A percentile compares a stretch with the other conserved stretches of the same genome.
Evolutionary conservation across 192 early-diverging fungal genomes (phyloP).

Genomic region (Entophlyctis helioformis): DNA sequence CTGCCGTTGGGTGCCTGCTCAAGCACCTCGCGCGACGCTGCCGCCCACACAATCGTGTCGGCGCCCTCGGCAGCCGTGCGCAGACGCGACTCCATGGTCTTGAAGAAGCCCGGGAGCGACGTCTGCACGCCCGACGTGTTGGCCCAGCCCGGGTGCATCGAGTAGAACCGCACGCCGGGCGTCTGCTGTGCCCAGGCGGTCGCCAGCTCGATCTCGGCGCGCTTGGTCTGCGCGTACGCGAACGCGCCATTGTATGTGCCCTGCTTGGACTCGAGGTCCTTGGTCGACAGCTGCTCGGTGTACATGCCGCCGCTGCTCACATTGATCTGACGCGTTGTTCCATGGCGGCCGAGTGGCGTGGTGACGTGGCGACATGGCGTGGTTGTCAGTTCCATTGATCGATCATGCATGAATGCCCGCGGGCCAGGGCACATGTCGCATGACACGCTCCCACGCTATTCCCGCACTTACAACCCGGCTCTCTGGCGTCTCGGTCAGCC

Average conservation of each 20-base stretch:
- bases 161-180: slow-evolving; percentile 7
- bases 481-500: neutral
- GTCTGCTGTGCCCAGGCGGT: slow-evolving; percentile 10
- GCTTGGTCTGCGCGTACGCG: slow-evolving; percentile 16
- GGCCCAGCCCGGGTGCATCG: slow-evolving; percentile 17
- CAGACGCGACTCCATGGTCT: slow-evolving; percentile 2
- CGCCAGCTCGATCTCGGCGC: slow-evolving; percentile 18
- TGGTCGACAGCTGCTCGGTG: slow-evolving; percentile 5
- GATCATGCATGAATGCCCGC: too few relatives aligned
- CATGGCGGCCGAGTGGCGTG: too few relatives aligned
- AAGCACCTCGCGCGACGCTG: slow-evolving; percentile 4
- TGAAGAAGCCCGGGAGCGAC: slow-evolving; percentile 8
- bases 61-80: slow-evolving; percentile 14
- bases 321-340: neutral
- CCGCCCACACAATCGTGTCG: slow-evolving; percentile 23
- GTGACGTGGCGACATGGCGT: too few relatives aligned
- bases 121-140: slow-evolving; percentile 11
- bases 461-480: slow-evolving; percentile 5
- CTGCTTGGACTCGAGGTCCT: neutral
- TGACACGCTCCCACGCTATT: too few relatives aligned
- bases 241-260: slow-evolving; percentile 6
- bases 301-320: slow-evolving; percentile 17
- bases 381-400: too few relatives aligned
- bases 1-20: slow-evolving; percentile 2
- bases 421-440: too few relatives aligned